Conservation (phyloP, 352 stramenopile species). For the Pythium insidiosum region DNA sequence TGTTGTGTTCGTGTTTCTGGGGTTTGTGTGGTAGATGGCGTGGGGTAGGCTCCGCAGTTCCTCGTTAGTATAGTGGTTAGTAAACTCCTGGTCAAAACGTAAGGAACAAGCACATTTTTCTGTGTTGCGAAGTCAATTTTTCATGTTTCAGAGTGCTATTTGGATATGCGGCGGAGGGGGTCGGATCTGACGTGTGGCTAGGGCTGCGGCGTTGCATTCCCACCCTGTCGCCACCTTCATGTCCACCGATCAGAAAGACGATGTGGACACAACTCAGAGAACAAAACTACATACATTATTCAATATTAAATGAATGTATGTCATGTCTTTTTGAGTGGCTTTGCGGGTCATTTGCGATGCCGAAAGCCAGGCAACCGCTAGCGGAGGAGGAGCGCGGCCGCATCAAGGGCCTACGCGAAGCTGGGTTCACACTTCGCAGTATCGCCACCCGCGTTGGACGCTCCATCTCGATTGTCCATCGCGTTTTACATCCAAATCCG, state of each 20-base stretch:
- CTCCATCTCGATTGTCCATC: not conserved
- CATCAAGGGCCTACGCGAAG: not conserved
- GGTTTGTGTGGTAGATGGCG: no score
- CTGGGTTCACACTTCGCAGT: not conserved
- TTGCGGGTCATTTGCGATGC: not conserved
- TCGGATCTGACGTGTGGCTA: not conserved
- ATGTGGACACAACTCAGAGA: not conserved
- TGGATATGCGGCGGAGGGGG: not conserved
- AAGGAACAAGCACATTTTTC: not conserved
- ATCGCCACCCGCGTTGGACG: not conserved
- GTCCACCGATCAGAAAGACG: not conserved
- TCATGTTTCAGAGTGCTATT: not conserved
- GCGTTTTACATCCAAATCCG: not conserved
- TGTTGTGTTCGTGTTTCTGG: no score
- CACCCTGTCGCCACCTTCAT: not conserved
- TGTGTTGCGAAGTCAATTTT: not conserved
- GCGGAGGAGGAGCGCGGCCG: not conserved
- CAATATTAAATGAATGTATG: not conserved
- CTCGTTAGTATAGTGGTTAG: no score
- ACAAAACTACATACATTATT: not conserved
- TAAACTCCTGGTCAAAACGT: not conserved
- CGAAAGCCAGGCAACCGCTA: not conserved
- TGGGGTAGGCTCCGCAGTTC: no score
- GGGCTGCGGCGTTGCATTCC: not conserved
- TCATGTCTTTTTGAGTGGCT: not conserved